Percentiles rank a stretch among this genome's conserved stretches.
Evolutionary conservation across 2,329 filamentous ascomycete species (phyloP).

Genomic region (Tolypocladium nubicola): DNA sequence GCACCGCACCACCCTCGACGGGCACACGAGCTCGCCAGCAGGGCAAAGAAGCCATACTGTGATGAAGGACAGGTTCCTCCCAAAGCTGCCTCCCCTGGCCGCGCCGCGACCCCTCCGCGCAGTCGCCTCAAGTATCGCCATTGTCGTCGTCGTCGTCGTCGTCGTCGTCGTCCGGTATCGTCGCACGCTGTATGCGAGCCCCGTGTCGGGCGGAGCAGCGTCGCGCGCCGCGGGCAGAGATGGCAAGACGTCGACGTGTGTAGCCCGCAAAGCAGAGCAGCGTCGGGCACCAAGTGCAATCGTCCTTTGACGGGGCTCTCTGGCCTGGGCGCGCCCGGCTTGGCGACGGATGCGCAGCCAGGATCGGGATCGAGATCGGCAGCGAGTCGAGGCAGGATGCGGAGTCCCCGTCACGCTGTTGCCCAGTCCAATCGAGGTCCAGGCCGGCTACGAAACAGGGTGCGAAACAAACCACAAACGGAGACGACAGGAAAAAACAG

Average conservation of each 20-base stretch:
- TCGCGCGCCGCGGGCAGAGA: background rate
- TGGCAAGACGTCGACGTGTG: too few species aligned
- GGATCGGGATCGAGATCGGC: background rate
- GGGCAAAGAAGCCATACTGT: constrained; percentile 9
- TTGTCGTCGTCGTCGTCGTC: background rate
- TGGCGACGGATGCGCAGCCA: background rate
- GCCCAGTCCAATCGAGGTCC: background rate
- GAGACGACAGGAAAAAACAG: background rate
- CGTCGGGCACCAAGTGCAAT: background rate
- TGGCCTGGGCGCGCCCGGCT: background rate
- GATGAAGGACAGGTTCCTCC: constrained; percentile 12
- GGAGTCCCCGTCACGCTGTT: background rate
- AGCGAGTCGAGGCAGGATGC: background rate
- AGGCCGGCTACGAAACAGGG: background rate
- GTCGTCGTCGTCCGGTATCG: background rate
- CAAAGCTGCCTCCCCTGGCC: constrained; percentile 5
- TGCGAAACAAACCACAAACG: too few species aligned
- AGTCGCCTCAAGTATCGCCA: constrained; percentile 6
- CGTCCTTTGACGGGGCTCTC: background rate
- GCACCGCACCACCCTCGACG: background rate
- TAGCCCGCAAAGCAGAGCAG: background rate
- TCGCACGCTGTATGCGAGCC: background rate
- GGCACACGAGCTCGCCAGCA: background rate
- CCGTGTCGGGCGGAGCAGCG: background rate
- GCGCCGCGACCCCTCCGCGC: constrained; percentile 5